These are phyloP conservation scores for Xanthoparmelia taractica DNA, from an alignment of 495 filamentous ascomycete genomes.

Conservation along the genomic window DNA sequence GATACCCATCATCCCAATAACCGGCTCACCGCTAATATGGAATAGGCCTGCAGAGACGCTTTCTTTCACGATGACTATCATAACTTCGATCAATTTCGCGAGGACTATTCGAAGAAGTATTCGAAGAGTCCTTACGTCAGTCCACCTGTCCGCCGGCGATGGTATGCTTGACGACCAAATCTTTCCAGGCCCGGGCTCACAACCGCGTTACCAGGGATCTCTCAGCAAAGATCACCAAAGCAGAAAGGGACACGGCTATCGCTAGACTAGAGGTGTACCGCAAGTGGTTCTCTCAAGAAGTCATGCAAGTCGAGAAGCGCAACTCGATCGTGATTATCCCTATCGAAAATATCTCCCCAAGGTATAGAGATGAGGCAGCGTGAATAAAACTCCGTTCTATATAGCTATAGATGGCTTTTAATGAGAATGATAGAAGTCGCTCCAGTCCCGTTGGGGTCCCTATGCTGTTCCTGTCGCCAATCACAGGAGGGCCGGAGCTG, in stretches of 20 bases:
- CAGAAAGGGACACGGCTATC: too few relatives aligned
- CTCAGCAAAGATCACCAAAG: too few relatives aligned
- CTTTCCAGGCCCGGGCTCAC: not conserved
- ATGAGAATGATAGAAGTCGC: too few relatives aligned
- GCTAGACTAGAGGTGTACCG: too few relatives aligned
- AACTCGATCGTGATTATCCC: constrained; percentile 12
- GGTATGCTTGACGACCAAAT: constrained; percentile 17
- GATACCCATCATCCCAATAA: too few relatives aligned
- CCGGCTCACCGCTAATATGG: too few relatives aligned
- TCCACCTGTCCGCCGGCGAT: constrained; percentile 22
- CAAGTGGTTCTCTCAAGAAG: not conserved
- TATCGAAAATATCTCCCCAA: constrained; percentile 9
- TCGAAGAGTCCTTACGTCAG: constrained; percentile 21
- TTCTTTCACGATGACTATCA: constrained; percentile 30
- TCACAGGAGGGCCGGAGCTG: too few relatives aligned
- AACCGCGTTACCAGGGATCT: too few relatives aligned
- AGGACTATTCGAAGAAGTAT: constrained; percentile 21
- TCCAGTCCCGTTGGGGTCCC: too few relatives aligned
- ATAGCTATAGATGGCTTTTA: too few relatives aligned
- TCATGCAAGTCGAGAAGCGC: not conserved
- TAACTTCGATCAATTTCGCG: constrained; percentile 25
- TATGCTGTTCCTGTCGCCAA: too few relatives aligned
- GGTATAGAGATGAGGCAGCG: constrained; percentile 4
- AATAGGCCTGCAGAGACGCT: constrained; percentile 7
- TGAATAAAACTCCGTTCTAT: too few relatives aligned